These are phyloP conservation scores for Acacia crassicarpa DNA, from an alignment of 306 rosid genomes.

Conservation along the genomic window DNA sequence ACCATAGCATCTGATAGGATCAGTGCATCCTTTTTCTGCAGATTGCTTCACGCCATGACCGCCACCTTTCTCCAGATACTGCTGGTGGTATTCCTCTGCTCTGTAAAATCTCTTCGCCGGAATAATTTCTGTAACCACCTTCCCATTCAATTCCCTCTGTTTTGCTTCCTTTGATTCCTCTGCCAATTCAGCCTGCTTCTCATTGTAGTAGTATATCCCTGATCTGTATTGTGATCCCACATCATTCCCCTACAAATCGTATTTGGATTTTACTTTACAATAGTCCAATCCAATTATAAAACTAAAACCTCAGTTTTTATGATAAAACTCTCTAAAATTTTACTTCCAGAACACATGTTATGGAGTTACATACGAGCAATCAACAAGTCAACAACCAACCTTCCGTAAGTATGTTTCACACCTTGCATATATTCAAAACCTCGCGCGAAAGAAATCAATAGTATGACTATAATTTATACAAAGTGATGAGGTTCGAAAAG, in stretches of 20 bases:
- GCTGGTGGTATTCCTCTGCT: conserved; percentile 97
- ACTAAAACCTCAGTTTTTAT: background rate
- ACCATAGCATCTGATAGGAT: conserved; percentile 86
- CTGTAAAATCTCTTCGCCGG: conserved; percentile 80
- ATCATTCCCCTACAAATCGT: conserved; percentile 59
- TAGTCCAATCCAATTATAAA: background rate
- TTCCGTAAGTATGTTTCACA: too few relatives aligned
- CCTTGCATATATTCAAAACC: too few relatives aligned
- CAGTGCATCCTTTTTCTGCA: conserved; percentile 77
- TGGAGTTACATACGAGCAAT: background rate
- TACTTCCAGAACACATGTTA: background rate
- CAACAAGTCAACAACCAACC: background rate
- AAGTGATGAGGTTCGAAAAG: background rate
- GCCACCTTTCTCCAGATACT: conserved; percentile 88
- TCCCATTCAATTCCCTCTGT: conserved; percentile 52
- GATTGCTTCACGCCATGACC: conserved; percentile 58
- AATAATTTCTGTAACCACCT: conserved; percentile 77
- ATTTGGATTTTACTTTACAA: background rate
- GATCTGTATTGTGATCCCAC: conserved; percentile 84
- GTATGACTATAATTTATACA: background rate
- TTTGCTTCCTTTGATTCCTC: conserved; percentile 74
- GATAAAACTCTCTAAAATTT: background rate
- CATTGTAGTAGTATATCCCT: conserved; percentile 80
- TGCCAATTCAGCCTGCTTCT: conserved; percentile 62
- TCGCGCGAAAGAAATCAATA: background rate